Conservation (phyloP, 352 stramenopile species). For the Pythium rishiriense region DNA sequence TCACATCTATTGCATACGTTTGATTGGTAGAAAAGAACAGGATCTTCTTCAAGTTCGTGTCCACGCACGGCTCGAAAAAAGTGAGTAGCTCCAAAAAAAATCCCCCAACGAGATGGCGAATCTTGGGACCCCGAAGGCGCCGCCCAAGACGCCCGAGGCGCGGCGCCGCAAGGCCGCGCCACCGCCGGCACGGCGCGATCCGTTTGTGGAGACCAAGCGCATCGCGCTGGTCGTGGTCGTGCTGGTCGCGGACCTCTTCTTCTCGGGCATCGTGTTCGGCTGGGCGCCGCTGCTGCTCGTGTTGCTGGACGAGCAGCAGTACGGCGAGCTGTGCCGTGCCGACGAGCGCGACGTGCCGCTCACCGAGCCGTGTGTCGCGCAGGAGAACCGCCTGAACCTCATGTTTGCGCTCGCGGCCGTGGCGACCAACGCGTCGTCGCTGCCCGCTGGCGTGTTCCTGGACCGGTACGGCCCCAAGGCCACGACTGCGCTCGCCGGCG, state of each 20-base stretch:
- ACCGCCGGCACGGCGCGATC: not conserved
- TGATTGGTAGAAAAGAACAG: conserved; percentile 19
- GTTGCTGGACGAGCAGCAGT: conserved; percentile 79
- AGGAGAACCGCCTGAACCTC: conserved; percentile 84
- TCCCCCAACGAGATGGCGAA: not conserved
- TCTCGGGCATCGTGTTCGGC: conserved; percentile 84
- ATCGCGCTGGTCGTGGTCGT: conserved; percentile 70
- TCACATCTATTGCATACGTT: not conserved
- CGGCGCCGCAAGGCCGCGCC: not conserved
- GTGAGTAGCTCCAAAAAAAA: not conserved
- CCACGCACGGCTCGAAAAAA: not conserved
- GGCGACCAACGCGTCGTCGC: conserved; percentile 65
- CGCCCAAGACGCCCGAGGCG: not conserved
- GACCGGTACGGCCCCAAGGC: conserved; percentile 62
- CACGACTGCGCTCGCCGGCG: conserved; percentile 42
- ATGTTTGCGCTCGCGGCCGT: conserved; percentile 82
- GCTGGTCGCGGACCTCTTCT: conserved; percentile 72
- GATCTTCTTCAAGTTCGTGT: not conserved
- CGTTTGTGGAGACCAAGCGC: conserved; percentile 36
- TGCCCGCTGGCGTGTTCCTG: conserved; percentile 77
- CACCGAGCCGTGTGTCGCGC: conserved; percentile 46
- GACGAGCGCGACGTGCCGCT: conserved; percentile 2
- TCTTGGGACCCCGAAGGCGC: not conserved
- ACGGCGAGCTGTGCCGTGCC: conserved; percentile 61
- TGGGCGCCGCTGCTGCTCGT: conserved; percentile 83